These are phyloP conservation scores for Colletotrichum sojae DNA, from an alignment of 2,329 filamentous ascomycete genomes.

Conservation along the genomic window DNA sequence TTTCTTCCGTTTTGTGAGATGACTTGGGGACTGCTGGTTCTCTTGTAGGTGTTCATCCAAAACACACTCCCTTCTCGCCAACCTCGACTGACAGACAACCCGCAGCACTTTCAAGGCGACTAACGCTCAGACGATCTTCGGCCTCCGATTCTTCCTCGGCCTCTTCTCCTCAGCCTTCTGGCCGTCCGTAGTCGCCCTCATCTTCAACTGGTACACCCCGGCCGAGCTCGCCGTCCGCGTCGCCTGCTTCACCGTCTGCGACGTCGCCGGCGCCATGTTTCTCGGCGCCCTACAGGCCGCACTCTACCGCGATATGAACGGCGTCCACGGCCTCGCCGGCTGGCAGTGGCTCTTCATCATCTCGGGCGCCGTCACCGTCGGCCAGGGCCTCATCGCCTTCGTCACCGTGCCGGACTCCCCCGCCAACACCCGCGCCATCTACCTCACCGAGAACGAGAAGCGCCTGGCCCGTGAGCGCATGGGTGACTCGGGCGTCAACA, in stretches of 20 bases:
- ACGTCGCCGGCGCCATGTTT: conserved; percentile 60
- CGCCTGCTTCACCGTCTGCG: conserved; percentile 60
- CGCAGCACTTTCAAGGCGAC: conserved; percentile 46
- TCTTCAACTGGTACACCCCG: conserved; percentile 65
- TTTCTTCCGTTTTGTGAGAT: conserved; percentile 56
- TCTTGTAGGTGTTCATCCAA: conserved; percentile 22
- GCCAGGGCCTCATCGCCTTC: conserved; percentile 56
- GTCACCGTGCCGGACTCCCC: conserved; percentile 54
- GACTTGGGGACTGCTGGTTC: conserved; percentile 46
- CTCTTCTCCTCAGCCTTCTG: conserved; percentile 51
- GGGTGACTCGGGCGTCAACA: conserved; percentile 48
- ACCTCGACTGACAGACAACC: conserved; percentile 19
- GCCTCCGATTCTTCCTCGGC: conserved; percentile 53
- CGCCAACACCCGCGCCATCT: conserved; percentile 48
- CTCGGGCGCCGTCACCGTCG: conserved; percentile 58
- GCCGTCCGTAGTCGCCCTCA: conserved; percentile 53
- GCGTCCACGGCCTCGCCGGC: conserved; percentile 55
- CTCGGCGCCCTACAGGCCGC: conserved; percentile 60
- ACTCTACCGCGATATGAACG: conserved; percentile 58
- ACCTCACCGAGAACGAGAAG: conserved; percentile 48
- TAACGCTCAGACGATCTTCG: conserved; percentile 51
- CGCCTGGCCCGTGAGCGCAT: conserved; percentile 46
- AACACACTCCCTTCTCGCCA: neutral
- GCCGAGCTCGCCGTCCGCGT: conserved; percentile 56
- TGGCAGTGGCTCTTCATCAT: conserved; percentile 65